A percentile compares a stretch with the other conserved stretches of the same genome.
Evolutionary conservation across 225 moss, liverwort and hornwort species (phyloP).

Genomic region (Sphagnum tenellum): DNA sequence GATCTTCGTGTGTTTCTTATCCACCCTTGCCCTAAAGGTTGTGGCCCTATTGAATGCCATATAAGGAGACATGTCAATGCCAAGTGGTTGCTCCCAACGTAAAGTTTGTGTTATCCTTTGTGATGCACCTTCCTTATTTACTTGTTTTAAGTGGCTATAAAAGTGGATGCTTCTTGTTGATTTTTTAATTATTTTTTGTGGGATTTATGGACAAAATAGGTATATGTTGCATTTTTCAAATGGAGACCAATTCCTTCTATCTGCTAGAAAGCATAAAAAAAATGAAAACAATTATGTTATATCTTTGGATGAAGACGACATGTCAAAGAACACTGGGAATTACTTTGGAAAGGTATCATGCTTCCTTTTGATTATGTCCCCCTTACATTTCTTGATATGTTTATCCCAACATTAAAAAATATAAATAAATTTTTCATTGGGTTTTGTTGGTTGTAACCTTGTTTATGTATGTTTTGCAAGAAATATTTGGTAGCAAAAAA

Average conservation of each 20-base stretch:
- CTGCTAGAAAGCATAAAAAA: conserved; percentile 63
- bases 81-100: conserved; percentile 67
- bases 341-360: conserved; percentile 79
- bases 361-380: too few relatives aligned
- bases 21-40: conserved; percentile 37
- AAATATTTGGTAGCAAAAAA: too few relatives aligned
- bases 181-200: too few relatives aligned
- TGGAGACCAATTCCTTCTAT: conserved; percentile 60
- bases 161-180: too few relatives aligned
- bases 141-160: too few relatives aligned
- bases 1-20: conserved; percentile 78
- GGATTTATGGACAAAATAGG: conserved; percentile 19
- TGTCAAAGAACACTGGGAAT: conserved; percentile 63
- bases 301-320: conserved; percentile 73
- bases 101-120: too few relatives aligned
- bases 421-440: too few relatives aligned
- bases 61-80: conserved; percentile 40
- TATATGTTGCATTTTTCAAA: conserved; percentile 59
- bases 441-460: too few relatives aligned
- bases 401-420: too few relatives aligned
- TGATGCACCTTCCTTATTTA: too few relatives aligned
- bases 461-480: too few relatives aligned
- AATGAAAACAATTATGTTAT: conserved; percentile 56
- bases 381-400: too few relatives aligned
- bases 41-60: conserved; percentile 57